These are phyloP conservation scores for Rhizopus sp. DNA, from an alignment of 371 early-diverging fungal species.

Conservation along the genomic window DNA sequence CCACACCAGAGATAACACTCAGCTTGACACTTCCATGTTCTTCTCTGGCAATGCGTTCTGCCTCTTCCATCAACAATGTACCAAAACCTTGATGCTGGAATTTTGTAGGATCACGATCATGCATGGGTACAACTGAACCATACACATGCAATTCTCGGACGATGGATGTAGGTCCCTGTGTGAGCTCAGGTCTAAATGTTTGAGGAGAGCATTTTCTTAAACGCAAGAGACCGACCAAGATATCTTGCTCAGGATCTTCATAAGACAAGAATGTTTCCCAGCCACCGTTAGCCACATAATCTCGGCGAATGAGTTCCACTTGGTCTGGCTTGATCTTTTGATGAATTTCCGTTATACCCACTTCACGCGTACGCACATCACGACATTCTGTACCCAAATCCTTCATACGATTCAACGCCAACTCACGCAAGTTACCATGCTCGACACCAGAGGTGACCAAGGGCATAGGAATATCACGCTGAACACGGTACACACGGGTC, in stretches of 20 bases:
- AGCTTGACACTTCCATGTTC: slow-evolving; percentile 98
- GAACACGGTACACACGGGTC: slow-evolving; percentile 99
- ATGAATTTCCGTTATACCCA: slow-evolving; percentile 99
- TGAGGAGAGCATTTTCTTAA: slow-evolving; percentile 93
- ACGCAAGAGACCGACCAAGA: slow-evolving; percentile 96
- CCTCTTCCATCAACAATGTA: slow-evolving; percentile 98
- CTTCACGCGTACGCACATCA: slow-evolving; percentile 99
- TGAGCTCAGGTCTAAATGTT: slow-evolving; percentile 95
- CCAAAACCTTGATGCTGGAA: slow-evolving; percentile 99
- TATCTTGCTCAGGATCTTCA: slow-evolving; percentile 99
- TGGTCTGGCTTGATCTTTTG: slow-evolving; percentile 93
- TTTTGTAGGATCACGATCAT: slow-evolving; percentile 94
- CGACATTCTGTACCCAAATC: slow-evolving; percentile 98
- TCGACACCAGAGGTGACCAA: slow-evolving; percentile 99
- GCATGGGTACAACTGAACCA: slow-evolving; percentile 97
- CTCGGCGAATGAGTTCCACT: slow-evolving; percentile 97
- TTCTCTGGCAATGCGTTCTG: slow-evolving; percentile 98
- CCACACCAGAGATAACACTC: slow-evolving; percentile 98
- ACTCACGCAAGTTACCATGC: slow-evolving; percentile 98
- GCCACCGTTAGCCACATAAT: slow-evolving; percentile 99
- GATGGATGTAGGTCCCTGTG: slow-evolving; percentile 83
- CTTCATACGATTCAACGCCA: slow-evolving; percentile 96
- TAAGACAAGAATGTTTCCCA: slow-evolving; percentile 99
- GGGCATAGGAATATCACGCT: slow-evolving; percentile 99
- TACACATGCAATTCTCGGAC: slow-evolving; percentile 99